These are phyloP conservation scores for Plectranthus barbatus DNA, from an alignment of 257 asterid genomes.

Conservation along the genomic window DNA sequence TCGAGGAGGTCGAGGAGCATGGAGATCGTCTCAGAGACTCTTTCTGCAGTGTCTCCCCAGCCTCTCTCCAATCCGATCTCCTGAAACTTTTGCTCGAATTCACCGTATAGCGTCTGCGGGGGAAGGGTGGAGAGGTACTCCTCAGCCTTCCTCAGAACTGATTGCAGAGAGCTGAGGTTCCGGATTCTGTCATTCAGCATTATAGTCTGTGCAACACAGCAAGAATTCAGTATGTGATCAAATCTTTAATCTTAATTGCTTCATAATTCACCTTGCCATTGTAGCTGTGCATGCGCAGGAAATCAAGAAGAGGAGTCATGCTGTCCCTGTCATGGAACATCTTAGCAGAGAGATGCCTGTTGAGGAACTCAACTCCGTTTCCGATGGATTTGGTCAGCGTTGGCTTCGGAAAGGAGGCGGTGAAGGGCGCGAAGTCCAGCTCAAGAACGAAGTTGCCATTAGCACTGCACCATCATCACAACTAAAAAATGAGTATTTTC, in stretches of 20 bases:
- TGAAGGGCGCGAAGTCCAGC: conserved; percentile 92
- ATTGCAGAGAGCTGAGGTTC: conserved; percentile 55
- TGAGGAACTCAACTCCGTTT: conserved; percentile 95
- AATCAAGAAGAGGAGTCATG: conserved; percentile 89
- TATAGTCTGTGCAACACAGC: conserved; percentile 41
- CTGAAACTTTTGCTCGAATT: conserved; percentile 68
- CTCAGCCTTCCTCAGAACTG: conserved; percentile 82
- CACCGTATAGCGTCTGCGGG: conserved; percentile 44
- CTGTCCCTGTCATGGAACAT: conserved; percentile 94
- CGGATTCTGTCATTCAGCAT: conserved; percentile 71
- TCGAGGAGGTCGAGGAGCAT: conserved; percentile 87
- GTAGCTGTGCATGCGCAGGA: conserved; percentile 67
- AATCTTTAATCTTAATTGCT: neutral
- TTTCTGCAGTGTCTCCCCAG: conserved; percentile 81
- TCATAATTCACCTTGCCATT: conserved; percentile 56
- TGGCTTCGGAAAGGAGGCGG: conserved; percentile 81
- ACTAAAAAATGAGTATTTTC: neutral
- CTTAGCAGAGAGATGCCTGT: conserved; percentile 91
- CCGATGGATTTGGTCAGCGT: conserved; percentile 94
- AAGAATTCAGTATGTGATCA: neutral
- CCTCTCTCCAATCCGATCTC: conserved; percentile 95
- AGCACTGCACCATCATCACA: conserved; percentile 36
- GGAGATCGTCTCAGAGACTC: conserved; percentile 71
- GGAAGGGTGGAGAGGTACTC: conserved; percentile 73
- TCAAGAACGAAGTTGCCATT: conserved; percentile 82